Evolutionary conservation across 2,329 filamentous ascomycete species (phyloP), one percentile per base, ranked within the genome.

Genomic region (Cercospora sp.): DNA sequence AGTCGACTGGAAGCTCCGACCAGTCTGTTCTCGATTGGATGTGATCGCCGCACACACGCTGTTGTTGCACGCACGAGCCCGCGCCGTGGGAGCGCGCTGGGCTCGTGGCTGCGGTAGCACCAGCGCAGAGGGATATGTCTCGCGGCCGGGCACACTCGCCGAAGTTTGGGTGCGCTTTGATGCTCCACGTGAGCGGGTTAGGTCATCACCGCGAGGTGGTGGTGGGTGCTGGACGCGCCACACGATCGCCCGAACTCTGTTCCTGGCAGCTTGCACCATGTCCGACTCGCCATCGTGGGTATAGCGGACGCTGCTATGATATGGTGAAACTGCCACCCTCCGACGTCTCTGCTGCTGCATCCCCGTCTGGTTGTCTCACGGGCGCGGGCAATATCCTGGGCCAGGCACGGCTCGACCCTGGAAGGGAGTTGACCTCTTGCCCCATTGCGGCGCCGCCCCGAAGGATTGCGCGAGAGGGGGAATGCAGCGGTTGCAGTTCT

Each of bases 121-220:
- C 36, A n/a, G 36, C 36, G 36, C 36, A 16, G 16, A 40, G 36
- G 36, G 36, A 16, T 40, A n/a, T 40, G 36, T 40, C 36, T 40
- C 36, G 7, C 36, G 36, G 36, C 36, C 36, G 36, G 36, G 36
- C 36, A 18, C 42, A 48, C 42, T 55, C 60, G 65, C 58, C 64
- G 58, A 69, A 67, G 65, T 63, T 60, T 67, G 53, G 23, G 13
- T 8, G 53, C 20, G 53, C 23, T 31, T 18, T 28, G 53, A 28
- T 26, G 13, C 42, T 63, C 63, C 69, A 72, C 71, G 71, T 72
- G 69, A 69, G 68, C 60, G 63, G 60, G 62, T 42, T 68, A 20
- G 26, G 28, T 18, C 28, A 30, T 45, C 20, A 45, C 42, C 8
- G 65, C 57, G 51, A 45, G 42, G 64, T 51, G 48, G 64, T 33